Evolutionary conservation across 192 early-diverging fungal species (phyloP).

Genomic region (Umbelopsis ramanniana): DNA sequence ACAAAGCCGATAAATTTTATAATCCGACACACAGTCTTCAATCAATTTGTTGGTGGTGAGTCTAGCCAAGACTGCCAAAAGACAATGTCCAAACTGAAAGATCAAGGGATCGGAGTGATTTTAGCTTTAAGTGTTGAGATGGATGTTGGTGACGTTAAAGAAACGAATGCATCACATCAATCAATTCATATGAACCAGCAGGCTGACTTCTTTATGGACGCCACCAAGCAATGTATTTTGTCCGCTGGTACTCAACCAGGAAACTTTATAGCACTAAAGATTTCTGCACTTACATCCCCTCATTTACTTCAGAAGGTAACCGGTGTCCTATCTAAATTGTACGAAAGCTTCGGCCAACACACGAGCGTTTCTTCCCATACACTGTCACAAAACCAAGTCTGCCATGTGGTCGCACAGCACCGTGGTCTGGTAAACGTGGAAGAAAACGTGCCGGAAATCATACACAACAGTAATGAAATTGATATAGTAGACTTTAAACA

Average conservation of each 20-base stretch:
- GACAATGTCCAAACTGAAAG: slow-evolving; percentile 73
- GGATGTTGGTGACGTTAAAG: slow-evolving; percentile 63
- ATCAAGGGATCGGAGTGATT: slow-evolving; percentile 77
- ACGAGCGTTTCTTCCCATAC: slow-evolving; percentile 23
- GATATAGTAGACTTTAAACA: slow-evolving; percentile 18
- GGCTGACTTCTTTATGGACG: slow-evolving; percentile 68
- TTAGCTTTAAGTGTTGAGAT: slow-evolving; percentile 89
- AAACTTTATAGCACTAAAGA: slow-evolving; percentile 85
- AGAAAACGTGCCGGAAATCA: slow-evolving; percentile 5
- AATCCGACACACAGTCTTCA: slow-evolving; percentile 88
- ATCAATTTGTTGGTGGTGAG: slow-evolving; percentile 92
- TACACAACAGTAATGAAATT: slow-evolving; percentile 20
- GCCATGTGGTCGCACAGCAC: slow-evolving; percentile 35
- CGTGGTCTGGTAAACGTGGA: slow-evolving; percentile 37
- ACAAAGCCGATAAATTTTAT: slow-evolving; percentile 61
- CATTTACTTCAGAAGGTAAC: slow-evolving; percentile 76
- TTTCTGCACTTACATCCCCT: slow-evolving; percentile 84
- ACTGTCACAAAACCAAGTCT: slow-evolving; percentile 31
- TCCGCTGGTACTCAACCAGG: slow-evolving; percentile 68
- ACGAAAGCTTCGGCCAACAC: slow-evolving; percentile 50
- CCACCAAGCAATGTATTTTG: slow-evolving; percentile 74
- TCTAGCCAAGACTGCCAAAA: slow-evolving; percentile 80
- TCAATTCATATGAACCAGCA: slow-evolving; percentile 49
- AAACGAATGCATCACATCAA: slow-evolving; percentile 38
- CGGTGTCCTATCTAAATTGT: slow-evolving; percentile 49